Base-by-base conservation (phyloP, 768 basidiomycete genomes). In the Thelephora aurantiotincta region DNA sequence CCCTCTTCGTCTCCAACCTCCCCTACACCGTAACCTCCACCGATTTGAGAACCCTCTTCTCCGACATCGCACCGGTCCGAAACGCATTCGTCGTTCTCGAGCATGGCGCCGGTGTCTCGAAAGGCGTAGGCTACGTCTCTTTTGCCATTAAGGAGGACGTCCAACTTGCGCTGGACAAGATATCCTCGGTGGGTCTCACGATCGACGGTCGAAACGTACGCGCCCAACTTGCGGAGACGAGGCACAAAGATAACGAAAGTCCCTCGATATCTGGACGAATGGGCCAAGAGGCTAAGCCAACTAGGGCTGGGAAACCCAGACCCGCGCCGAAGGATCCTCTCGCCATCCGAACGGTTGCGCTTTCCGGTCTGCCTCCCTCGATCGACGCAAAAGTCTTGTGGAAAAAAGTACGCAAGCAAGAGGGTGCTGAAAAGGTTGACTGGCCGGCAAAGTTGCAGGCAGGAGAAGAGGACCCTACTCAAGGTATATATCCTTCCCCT, bases 61-160 rank as follows among this genome's bases (percentile, higher is more conserved):
- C 93, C 6, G 90, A 93, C 62, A 77, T 96, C 53, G 96, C 91
- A 0, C 96, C 96, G 23, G 86, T 99, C 13, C 77, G 91, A 34
- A 82, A 84, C 16, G 93, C 92, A 0, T 98, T 99, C 57, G 81
- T 99, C 6, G 96, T 97, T 16, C 77, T 80, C 11, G 82, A 92
- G 47, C 78, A 74, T 6, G 82, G 73, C 33, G 74, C 77, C 1
- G 78, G 79, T 14, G 66, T 75, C 4, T 92, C 90, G 1, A 96
- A 97, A 60, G 94, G 94, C 52, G 92, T 98, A 18, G 96, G 96
- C 51, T 98, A 96, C 59, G 89, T 97, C 52, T 82, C 89, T 0
- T 98, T 94, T 63, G 79, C 91, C 0, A 70, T 90, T 48, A 77
- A 74, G 48, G 88, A 96, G 56, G 96, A 98, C 63, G 94, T 92